Conservation (phyloP, 1,139 yeast genomes). For the Geotrichum phurueaensis region DNA sequence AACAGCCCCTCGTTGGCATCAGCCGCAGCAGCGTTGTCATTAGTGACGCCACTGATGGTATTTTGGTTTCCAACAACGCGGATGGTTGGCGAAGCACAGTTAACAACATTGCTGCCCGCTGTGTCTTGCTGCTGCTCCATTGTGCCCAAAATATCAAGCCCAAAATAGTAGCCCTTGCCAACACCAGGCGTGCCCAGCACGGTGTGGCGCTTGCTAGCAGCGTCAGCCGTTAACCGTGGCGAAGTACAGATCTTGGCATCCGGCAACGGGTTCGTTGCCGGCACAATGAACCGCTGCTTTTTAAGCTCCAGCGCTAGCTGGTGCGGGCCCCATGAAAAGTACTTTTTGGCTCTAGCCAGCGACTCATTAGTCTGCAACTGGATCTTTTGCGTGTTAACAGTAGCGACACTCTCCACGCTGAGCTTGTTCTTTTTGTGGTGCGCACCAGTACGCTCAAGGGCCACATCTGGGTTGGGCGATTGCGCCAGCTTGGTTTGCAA, state of each 20-base stretch:
- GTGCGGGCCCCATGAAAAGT: constrained; percentile 1
- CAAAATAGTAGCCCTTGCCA: constrained; percentile 7
- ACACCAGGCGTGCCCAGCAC: neutral
- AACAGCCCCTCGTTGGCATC: constrained; percentile 1
- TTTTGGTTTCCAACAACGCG: neutral
- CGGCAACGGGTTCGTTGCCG: constrained; percentile 11
- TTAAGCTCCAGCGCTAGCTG: neutral
- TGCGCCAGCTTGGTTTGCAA: constrained; percentile 1
- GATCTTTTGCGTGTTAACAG: neutral
- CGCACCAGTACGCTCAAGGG: neutral
- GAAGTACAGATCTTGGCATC: constrained; percentile 9
- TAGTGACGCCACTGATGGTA: neutral
- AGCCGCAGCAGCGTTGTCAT: neutral
- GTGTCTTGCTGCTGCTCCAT: neutral
- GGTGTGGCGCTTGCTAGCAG: neutral
- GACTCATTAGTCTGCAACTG: constrained; percentile 5
- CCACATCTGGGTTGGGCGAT: neutral
- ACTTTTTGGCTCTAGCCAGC: constrained; percentile 6
- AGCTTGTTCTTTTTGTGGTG: neutral
- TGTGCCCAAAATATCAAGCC: constrained; percentile 7
- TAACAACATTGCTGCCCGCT: neutral
- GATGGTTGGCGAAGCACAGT: constrained; percentile 1
- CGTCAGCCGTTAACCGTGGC: neutral
- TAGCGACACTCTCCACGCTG: constrained; percentile 1
- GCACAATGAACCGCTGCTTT: neutral